These are phyloP conservation scores for Gaeumannomyces sp. DNA, from an alignment of 2,329 filamentous ascomycete genomes.

Conservation along the genomic window DNA sequence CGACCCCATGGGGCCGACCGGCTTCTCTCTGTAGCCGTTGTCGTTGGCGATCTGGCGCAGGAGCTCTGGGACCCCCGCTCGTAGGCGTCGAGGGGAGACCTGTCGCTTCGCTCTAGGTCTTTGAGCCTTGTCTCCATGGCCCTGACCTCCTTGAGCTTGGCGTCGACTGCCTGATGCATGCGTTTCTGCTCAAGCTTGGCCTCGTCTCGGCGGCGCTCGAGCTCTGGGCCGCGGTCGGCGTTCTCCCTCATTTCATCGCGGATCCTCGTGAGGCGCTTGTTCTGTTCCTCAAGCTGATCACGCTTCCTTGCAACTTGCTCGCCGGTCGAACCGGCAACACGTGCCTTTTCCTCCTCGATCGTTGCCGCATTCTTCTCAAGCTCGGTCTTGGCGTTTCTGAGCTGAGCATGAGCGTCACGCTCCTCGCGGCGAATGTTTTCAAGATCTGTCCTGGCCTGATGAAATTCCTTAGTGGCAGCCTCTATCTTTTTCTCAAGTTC, in stretches of 20 bases:
- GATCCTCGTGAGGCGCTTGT: slow-evolving; percentile 40
- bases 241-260: slow-evolving; percentile 25
- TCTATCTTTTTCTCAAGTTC: slow-evolving; percentile 43
- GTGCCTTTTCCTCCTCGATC: slow-evolving; percentile 50
- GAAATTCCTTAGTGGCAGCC: slow-evolving; percentile 17
- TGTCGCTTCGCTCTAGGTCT: slow-evolving; percentile 49
- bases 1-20: slow-evolving; percentile 77
- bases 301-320: slow-evolving; percentile 55
- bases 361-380: slow-evolving; percentile 39
- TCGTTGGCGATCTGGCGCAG: slow-evolving; percentile 66
- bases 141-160: slow-evolving; percentile 49
- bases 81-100: slow-evolving; percentile 58
- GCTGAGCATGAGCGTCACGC: slow-evolving; percentile 53
- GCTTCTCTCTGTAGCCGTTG: slow-evolving; percentile 59
- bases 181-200: slow-evolving; percentile 25
- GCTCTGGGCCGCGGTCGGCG: slow-evolving; percentile 21
- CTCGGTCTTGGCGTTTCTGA: slow-evolving; percentile 46
- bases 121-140: slow-evolving; percentile 44
- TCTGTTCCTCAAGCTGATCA: slow-evolving; percentile 48
- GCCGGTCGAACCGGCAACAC: slow-evolving; percentile 63
- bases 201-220: slow-evolving; percentile 27
- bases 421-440: slow-evolving; percentile 55
- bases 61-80: slow-evolving; percentile 55
- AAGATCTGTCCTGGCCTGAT: slow-evolving; percentile 44
- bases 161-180: slow-evolving; percentile 25